Evolutionary conservation across 495 filamentous ascomycete species (phyloP).

Genomic region (Hypoxylon crocopeplum): DNA sequence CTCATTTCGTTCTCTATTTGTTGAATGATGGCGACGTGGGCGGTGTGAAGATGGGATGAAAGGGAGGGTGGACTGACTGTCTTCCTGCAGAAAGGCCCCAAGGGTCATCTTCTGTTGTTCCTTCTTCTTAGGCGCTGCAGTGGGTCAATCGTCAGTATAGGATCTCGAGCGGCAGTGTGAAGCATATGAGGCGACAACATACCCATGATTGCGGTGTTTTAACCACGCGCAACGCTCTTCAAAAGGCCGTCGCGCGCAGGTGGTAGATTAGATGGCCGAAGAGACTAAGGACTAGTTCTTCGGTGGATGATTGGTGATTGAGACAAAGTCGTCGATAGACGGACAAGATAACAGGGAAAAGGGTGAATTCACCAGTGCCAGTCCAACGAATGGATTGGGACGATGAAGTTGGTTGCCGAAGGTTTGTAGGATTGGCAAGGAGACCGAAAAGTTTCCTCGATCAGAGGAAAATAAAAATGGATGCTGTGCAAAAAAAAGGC

Average conservation of each 20-base stretch:
- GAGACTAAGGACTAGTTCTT: slow-evolving; percentile 25
- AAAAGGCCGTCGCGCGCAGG: slow-evolving; percentile 55
- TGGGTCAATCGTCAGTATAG: slow-evolving; percentile 30
- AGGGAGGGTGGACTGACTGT: slow-evolving; percentile 66
- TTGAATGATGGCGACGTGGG: slow-evolving; percentile 18
- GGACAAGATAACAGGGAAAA: slow-evolving; percentile 3
- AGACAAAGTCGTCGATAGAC: too few relatives aligned
- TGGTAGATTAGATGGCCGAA: slow-evolving; percentile 30
- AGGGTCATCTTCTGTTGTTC: slow-evolving; percentile 89
- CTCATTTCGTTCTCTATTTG: not conserved
- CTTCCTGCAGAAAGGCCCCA: slow-evolving; percentile 86
- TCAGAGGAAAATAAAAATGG: slow-evolving; percentile 27
- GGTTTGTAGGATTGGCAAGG: slow-evolving; percentile 26
- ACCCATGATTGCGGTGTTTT: slow-evolving; percentile 87
- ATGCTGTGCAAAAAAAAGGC: slow-evolving; percentile 31
- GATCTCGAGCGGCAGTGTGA: slow-evolving; percentile 10
- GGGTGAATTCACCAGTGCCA: slow-evolving; percentile 8
- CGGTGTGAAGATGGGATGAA: slow-evolving; percentile 21
- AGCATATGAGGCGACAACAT: slow-evolving; percentile 49
- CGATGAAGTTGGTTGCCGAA: slow-evolving; percentile 11
- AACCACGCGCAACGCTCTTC: slow-evolving; percentile 51
- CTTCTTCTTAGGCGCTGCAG: slow-evolving; percentile 85
- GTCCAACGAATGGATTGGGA: slow-evolving; percentile 17
- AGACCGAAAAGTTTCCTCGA: slow-evolving; percentile 32
- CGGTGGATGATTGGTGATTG: slow-evolving; percentile 2